Evolutionary conservation across 2,329 filamentous ascomycete species (phyloP).

Genomic region (Didymella exigua): DNA sequence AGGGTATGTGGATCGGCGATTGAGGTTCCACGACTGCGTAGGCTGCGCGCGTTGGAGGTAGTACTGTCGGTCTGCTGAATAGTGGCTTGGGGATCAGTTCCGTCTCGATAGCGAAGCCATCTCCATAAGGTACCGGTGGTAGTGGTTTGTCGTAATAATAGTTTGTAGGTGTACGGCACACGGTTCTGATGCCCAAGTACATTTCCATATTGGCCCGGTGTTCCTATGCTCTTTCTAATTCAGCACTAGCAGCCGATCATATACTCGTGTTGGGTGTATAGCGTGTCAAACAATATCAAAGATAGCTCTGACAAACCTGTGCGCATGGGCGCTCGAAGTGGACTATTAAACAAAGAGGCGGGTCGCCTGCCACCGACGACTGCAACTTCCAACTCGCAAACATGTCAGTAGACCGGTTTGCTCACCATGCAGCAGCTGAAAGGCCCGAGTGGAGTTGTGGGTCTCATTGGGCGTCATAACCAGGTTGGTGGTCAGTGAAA

Average conservation of each 20-base stretch:
- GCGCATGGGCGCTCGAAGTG: slow-evolving; percentile 22
- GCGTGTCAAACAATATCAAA: slow-evolving; percentile 21
- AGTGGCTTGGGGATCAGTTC: slow-evolving; percentile 35
- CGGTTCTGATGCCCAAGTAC: slow-evolving; percentile 5
- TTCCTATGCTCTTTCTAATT: slow-evolving; percentile 3
- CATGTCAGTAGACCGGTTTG: slow-evolving; percentile 25
- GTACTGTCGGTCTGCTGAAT: slow-evolving; percentile 30
- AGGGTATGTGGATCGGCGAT: slow-evolving; percentile 22
- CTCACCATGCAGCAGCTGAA: slow-evolving; percentile 21
- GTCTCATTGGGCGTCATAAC: slow-evolving; percentile 26
- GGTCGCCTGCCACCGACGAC: slow-evolving; percentile 26
- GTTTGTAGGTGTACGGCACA: slow-evolving; percentile 9
- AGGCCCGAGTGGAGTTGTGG: slow-evolving; percentile 11
- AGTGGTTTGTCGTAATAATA: slow-evolving; percentile 22
- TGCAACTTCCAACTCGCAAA: slow-evolving; percentile 18
- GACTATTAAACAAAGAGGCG: slow-evolving; percentile 29
- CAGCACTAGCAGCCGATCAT: slow-evolving; percentile 1
- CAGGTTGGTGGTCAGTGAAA: slow-evolving; percentile 19
- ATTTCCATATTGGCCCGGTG: neutral
- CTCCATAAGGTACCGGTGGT: slow-evolving; percentile 11
- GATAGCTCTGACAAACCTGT: slow-evolving; percentile 19
- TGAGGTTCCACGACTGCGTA: slow-evolving; percentile 30
- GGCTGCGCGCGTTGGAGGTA: slow-evolving; percentile 25
- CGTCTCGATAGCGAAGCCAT: slow-evolving; percentile 16
- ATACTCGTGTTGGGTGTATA: slow-evolving; percentile 9